A percentile compares a stretch with the other conserved stretches of the same genome.
Evolutionary conservation across 257 asterid genomes (phyloP).

Genomic region (Fraxinus americana): DNA sequence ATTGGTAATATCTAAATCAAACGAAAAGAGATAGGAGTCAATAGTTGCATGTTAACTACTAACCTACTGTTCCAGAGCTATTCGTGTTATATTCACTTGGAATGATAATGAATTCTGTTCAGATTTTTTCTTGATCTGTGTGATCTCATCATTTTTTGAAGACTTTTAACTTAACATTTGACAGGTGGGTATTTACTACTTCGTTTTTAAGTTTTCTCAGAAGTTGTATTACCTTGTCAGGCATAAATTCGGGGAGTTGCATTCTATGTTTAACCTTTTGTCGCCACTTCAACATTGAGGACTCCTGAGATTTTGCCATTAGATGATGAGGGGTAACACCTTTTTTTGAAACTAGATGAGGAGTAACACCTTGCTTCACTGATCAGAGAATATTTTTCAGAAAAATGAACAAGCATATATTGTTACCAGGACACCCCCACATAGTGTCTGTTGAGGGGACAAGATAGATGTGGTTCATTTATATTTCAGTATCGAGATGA

Average conservation of each 20-base stretch:
- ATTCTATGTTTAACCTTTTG: not conserved
- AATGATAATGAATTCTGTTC: too few relatives aligned
- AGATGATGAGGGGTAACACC: not conserved
- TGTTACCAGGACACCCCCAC: not conserved
- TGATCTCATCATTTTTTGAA: not conserved
- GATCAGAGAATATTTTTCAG: slow-evolving; percentile 8
- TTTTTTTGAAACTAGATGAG: not conserved
- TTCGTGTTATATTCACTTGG: not conserved
- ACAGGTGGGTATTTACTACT: not conserved
- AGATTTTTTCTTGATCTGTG: not conserved
- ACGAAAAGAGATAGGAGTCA: not conserved
- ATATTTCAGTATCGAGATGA: not conserved
- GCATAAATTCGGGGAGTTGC: slow-evolving; percentile 1
- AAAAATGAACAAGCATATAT: not conserved
- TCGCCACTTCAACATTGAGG: not conserved
- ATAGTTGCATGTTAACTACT: not conserved
- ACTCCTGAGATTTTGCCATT: not conserved
- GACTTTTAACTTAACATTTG: not conserved
- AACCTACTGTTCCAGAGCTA: not conserved
- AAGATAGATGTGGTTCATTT: slow-evolving; percentile 4
- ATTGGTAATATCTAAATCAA: not conserved
- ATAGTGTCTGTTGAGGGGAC: not conserved
- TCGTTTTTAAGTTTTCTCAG: not conserved
- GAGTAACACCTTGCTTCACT: not conserved
- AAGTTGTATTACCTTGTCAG: not conserved